Base-by-base conservation (phyloP, 202 grass and related monocot genomes). In the Panicum hallii region DNA sequence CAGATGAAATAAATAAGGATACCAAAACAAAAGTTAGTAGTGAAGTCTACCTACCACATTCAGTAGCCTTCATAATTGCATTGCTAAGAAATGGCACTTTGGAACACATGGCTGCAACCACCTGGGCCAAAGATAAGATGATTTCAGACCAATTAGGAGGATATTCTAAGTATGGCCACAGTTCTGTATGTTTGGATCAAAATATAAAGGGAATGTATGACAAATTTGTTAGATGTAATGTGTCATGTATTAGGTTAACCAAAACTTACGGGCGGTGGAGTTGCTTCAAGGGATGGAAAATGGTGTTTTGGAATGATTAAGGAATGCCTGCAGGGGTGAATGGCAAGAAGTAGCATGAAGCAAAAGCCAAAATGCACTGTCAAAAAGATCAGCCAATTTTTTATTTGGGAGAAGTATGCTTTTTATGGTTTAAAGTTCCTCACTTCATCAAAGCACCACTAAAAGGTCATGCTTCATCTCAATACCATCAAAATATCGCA, bases 291-390 rank as follows among this genome's bases (percentile, higher is more conserved):
- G 19, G 90, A 92, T 32, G 92, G 87, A 82, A 87, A 97, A 91
- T 97, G 94, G 5, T 62, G 62, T 88, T 97, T 97, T 84, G 94
- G 94, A 88, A 97, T 92, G 62, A 97, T 89, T 63, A 97, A 93
- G 16, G 94, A 94, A 87, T 97, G 92, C 84, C 92, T 97, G 86
- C 36, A 87, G 9, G 72, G 23, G n/a, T 28, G 19, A 6, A 80
- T 63, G 60, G 32, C 17, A 62, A 23, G 83, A 11, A 78, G 5
- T 19, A 84, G 36, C 20, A 43, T 23, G 26, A 85, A 75, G 69
- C 22, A 57, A 74, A 82, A 77, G 4, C 45, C 16, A 82, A 26
- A 66, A 57, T 81, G 61, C 5, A 80, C 4, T 56, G 42, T 28
- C 26, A 55, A 54, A 73, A 41, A 79, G 6, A 15, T 22, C 23